Percentiles rank a stretch among this genome's conserved stretches.
phyloP scores from a whole-genome alignment of 805 yeast species.

The Pichia pseudocactophila region DNA sequence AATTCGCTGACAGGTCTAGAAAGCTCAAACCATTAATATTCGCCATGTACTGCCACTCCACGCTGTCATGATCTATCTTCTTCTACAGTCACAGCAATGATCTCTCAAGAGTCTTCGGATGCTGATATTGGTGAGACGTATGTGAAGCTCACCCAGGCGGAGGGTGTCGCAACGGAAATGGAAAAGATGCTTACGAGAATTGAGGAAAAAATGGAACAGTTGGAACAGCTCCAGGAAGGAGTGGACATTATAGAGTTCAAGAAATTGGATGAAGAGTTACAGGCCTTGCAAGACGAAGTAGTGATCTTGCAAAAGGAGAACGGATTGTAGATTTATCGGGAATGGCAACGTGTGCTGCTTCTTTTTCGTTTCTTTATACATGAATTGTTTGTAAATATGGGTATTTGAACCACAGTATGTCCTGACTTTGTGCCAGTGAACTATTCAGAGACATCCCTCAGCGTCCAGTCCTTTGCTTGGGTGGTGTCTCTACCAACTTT shows the following conservation, averaged over 20 bases:
- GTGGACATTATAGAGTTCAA: constrained; percentile 2
- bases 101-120: background rate
- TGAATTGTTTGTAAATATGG: too few relatives aligned
- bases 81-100: background rate
- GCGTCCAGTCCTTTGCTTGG: too few relatives aligned
- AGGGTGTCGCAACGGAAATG: constrained; percentile 28
- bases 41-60: too few relatives aligned
- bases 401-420: too few relatives aligned
- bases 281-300: constrained; percentile 1
- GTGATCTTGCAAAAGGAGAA: background rate
- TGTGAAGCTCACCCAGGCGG: constrained; percentile 6
- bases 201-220: constrained; percentile 54
- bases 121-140: constrained; percentile 8
- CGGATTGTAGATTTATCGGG: background rate
- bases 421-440: too few relatives aligned
- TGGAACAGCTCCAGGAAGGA: constrained; percentile 25
- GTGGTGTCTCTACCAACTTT: too few relatives aligned
- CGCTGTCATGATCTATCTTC: too few relatives aligned
- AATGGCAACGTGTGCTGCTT: background rate
- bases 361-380: background rate
- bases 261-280: constrained; percentile 9
- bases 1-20: too few relatives aligned
- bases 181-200: constrained; percentile 58
- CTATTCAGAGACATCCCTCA: too few relatives aligned
- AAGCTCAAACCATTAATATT: too few relatives aligned